phyloP scores from a whole-genome alignment of 345 rosid species.

The Trapa bicornis region DNA sequence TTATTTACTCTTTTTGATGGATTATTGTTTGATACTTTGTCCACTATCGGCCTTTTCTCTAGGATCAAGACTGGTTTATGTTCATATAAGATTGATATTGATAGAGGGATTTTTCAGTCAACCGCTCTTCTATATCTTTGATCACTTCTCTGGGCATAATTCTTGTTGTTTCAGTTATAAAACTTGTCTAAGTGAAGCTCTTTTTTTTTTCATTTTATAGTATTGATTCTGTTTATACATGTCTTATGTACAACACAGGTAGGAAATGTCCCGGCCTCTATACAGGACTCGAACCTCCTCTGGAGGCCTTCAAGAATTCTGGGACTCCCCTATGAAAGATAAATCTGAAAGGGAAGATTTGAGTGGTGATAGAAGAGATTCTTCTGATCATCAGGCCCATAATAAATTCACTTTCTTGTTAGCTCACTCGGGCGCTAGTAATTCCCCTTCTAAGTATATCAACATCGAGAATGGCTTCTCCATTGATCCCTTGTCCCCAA shows the following conservation, averaged over 20 bases:
- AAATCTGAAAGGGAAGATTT: conserved; percentile 51
- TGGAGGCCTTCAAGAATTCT: conserved; percentile 42
- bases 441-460: conserved; percentile 48
- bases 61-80: neutral
- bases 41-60: neutral
- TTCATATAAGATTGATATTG: neutral
- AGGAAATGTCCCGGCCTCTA: conserved; percentile 10
- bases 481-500: conserved; percentile 43
- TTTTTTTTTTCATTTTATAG: too few species aligned
- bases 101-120: neutral
- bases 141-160: neutral
- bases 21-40: too few species aligned
- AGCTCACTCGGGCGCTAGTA: conserved; percentile 19
- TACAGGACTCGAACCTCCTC: conserved; percentile 16
- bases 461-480: conserved; percentile 45
- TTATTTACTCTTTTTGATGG: neutral
- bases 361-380: conserved; percentile 32
- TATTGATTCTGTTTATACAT: neutral
- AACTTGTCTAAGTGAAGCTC: neutral
- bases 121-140: neutral
- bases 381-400: conserved; percentile 34
- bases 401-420: conserved; percentile 4
- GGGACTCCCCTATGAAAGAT: conserved; percentile 74
- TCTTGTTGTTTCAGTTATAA: neutral
- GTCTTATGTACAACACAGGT: neutral